A percentile compares a stretch with the other conserved stretches of the same genome.
Conservation (phyloP, 257 asterid genomes). For the Solanum paucissectum region DNA sequence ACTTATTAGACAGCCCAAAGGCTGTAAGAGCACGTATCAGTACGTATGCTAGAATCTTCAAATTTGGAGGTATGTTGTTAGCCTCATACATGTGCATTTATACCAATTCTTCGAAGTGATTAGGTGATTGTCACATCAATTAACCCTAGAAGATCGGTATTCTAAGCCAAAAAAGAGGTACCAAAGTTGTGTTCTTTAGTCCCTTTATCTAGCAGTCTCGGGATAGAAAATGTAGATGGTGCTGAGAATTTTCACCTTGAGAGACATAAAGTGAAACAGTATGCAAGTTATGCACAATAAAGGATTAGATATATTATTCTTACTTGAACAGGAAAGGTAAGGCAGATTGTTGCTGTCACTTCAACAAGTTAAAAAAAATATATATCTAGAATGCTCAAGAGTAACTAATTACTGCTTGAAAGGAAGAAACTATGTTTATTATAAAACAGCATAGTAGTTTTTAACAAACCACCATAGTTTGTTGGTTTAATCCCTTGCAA, state of each 20-base stretch:
- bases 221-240: neutral
- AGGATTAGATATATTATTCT: neutral
- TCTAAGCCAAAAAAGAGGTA: neutral
- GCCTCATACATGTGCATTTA: neutral
- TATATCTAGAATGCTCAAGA: neutral
- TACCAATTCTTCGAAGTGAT: neutral
- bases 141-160: neutral
- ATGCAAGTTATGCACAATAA: neutral
- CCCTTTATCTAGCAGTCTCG: neutral
- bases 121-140: neutral
- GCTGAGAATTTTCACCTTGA: neutral
- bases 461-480: neutral
- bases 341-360: neutral
- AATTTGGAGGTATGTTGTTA: constrained; percentile 33
- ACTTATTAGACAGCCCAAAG: constrained; percentile 44
- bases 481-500: no score
- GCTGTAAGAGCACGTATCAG: constrained; percentile 52
- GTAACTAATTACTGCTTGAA: neutral
- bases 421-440: neutral
- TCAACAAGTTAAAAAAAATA: neutral
- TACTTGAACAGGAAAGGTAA: neutral
- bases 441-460: neutral
- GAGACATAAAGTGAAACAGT: neutral
- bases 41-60: constrained; percentile 29
- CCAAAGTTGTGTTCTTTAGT: neutral